Evolutionary conservation across 2,329 filamentous ascomycete species (phyloP).

Genomic region (Exophiala mesophila): DNA sequence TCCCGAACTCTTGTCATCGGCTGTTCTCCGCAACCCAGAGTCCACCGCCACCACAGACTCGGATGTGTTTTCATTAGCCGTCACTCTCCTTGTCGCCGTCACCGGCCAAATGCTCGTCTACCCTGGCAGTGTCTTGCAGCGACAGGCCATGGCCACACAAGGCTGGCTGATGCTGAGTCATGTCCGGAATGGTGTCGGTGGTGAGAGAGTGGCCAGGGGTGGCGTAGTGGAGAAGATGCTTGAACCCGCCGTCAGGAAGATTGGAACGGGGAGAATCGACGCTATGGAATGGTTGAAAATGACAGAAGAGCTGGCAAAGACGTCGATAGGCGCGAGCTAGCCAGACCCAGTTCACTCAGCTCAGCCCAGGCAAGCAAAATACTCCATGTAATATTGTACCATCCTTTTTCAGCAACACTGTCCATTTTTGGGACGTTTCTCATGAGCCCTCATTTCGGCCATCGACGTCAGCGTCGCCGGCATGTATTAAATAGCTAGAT

Average conservation of each 20-base stretch:
- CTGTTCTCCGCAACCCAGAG: conserved; percentile 33
- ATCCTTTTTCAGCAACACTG: too few species aligned
- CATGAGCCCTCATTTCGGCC: too few species aligned
- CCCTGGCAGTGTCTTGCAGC: conserved; percentile 37
- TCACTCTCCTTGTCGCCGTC: conserved; percentile 42
- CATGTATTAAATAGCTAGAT: too few species aligned
- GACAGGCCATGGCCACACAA: conserved; percentile 41
- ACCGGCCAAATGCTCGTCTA: conserved; percentile 44
- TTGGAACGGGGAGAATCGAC: conserved; percentile 19
- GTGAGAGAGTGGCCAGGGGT: conserved; percentile 36
- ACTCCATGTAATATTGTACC: too few species aligned
- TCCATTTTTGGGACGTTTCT: too few species aligned
- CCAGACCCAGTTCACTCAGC: too few species aligned
- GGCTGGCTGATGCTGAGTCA: conserved; percentile 41
- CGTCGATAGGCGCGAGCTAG: too few species aligned
- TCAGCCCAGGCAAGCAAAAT: too few species aligned
- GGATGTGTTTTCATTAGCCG: conserved; percentile 44
- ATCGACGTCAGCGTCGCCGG: too few species aligned
- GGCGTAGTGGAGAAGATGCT: conserved; percentile 38
- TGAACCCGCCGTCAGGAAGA: conserved; percentile 37
- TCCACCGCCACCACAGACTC: conserved; percentile 35
- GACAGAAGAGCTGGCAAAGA: conserved; percentile 11
- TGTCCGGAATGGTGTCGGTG: conserved; percentile 35
- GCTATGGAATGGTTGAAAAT: conserved; percentile 18
- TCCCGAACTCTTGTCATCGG: conserved; percentile 38